These are phyloP conservation scores for Colletotrichum karsti DNA, from an alignment of 2,329 filamentous ascomycete genomes.

Conservation along the genomic window DNA sequence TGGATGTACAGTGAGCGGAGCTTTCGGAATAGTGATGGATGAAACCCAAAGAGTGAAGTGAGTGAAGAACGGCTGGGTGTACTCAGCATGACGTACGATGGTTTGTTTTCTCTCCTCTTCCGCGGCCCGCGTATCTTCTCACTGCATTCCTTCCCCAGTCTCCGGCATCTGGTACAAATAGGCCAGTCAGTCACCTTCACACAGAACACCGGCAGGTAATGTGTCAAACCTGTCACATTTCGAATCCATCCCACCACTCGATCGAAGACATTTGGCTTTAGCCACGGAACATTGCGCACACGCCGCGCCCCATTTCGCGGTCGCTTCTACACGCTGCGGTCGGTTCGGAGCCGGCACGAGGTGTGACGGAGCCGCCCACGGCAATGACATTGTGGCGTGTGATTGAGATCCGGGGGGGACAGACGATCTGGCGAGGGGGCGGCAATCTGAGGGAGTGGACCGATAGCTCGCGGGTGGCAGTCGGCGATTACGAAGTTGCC, in stretches of 20 bases:
- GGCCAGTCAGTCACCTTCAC: neutral
- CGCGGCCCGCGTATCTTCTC: constrained; percentile 56
- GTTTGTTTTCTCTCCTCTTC: constrained; percentile 59
- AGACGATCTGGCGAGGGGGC: too few species aligned
- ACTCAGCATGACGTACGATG: constrained; percentile 63
- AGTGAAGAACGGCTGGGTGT: neutral
- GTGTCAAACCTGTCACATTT: constrained; percentile 52
- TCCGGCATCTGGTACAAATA: constrained; percentile 49
- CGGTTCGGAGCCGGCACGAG: neutral
- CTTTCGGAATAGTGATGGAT: neutral
- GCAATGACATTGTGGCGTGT: neutral
- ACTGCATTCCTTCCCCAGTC: constrained; percentile 56
- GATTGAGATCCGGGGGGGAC: too few species aligned
- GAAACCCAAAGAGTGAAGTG: too few species aligned
- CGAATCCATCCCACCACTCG: constrained; percentile 38
- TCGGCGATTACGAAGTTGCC: neutral
- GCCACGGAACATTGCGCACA: constrained; percentile 56
- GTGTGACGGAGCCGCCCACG: neutral
- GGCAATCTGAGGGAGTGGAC: too few species aligned
- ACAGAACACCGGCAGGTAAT: neutral
- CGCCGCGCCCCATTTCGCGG: constrained; percentile 56
- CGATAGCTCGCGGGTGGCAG: neutral
- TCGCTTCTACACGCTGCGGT: neutral
- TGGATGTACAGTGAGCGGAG: constrained; percentile 39
- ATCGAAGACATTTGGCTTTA: constrained; percentile 59